These are phyloP conservation scores for Cadophora sp. DNA, from an alignment of 2,329 filamentous ascomycete species.

Conservation along the genomic window DNA sequence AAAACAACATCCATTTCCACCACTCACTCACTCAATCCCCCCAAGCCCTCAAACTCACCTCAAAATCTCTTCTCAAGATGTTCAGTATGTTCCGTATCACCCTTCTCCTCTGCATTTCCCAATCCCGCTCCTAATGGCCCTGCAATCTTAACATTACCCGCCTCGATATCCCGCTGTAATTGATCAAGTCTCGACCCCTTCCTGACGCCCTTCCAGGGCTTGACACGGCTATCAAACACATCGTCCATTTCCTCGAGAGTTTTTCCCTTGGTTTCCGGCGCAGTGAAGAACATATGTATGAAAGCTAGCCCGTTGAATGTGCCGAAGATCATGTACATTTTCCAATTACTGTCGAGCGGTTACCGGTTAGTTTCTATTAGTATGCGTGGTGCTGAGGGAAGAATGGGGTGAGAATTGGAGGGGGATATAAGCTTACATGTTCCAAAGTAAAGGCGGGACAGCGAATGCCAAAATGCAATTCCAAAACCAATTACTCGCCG, in stretches of 20 bases:
- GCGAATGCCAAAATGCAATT: constrained; percentile 70
- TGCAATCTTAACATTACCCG: constrained; percentile 40
- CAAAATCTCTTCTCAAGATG: constrained; percentile 11
- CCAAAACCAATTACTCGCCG: constrained; percentile 76
- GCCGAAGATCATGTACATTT: constrained; percentile 78
- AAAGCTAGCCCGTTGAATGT: constrained; percentile 73
- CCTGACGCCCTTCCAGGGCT: constrained; percentile 60
- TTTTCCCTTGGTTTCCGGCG: constrained; percentile 74
- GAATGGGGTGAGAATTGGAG: too few relatives aligned
- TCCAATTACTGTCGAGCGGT: constrained; percentile 53
- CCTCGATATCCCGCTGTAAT: constrained; percentile 56
- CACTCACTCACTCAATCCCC: background rate
- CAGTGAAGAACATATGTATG: constrained; percentile 70
- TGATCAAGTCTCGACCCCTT: constrained; percentile 55
- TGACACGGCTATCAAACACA: constrained; percentile 68
- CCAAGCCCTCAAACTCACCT: background rate
- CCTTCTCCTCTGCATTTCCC: background rate
- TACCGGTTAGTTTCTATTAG: constrained; percentile 2
- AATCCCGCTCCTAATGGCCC: constrained; percentile 21
- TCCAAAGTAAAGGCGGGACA: constrained; percentile 57
- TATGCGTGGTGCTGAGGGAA: background rate
- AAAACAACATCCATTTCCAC: background rate
- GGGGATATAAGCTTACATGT: constrained; percentile 48
- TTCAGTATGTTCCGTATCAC: constrained; percentile 15
- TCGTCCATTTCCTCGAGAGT: constrained; percentile 80